Evolutionary conservation across 2,329 filamentous ascomycete genomes (phyloP).

Genomic region (Taxawa tesnikishii): DNA sequence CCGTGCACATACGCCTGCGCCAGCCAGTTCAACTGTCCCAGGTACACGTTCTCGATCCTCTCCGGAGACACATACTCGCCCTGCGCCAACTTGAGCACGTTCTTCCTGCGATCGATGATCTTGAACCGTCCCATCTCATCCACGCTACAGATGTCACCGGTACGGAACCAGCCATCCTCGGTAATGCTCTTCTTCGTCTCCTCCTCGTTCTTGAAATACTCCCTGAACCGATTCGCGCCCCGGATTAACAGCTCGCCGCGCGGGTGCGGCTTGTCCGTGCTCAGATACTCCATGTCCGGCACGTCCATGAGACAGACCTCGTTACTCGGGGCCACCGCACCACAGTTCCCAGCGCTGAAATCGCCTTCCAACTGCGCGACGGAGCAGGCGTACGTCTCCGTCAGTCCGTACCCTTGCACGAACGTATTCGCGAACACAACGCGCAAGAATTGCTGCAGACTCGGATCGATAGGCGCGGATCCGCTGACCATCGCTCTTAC

Average conservation of each 20-base stretch:
- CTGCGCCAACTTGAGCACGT: slow-evolving; percentile 95
- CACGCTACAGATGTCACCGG: slow-evolving; percentile 78
- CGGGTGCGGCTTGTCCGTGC: slow-evolving; percentile 76
- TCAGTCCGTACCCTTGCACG: slow-evolving; percentile 83
- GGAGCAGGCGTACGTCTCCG: slow-evolving; percentile 76
- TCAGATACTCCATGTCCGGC: slow-evolving; percentile 86
- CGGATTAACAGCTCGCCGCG: slow-evolving; percentile 82
- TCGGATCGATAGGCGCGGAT: slow-evolving; percentile 80
- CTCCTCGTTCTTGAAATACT: slow-evolving; percentile 82
- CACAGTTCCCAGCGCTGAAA: slow-evolving; percentile 69
- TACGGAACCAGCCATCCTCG: slow-evolving; percentile 91
- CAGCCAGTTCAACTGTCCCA: slow-evolving; percentile 67
- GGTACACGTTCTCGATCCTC: slow-evolving; percentile 88
- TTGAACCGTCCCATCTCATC: slow-evolving; percentile 78
- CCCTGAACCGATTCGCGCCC: slow-evolving; percentile 66
- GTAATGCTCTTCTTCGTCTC: slow-evolving; percentile 78
- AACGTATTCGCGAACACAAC: slow-evolving; percentile 70
- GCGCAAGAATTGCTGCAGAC: slow-evolving; percentile 78
- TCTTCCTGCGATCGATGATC: slow-evolving; percentile 96
- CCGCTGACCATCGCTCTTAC: slow-evolving; percentile 68
- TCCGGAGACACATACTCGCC: slow-evolving; percentile 98
- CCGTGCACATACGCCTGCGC: slow-evolving; percentile 83
- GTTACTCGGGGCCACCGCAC: slow-evolving; percentile 51
- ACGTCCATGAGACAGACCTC: slow-evolving; percentile 79
- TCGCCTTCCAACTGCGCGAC: slow-evolving; percentile 60